Percentiles rank a stretch among this genome's conserved stretches.
These are phyloP conservation scores for Samsoniella hepiali DNA, from an alignment of 2,329 filamentous ascomycete species.

Conservation along the genomic window DNA sequence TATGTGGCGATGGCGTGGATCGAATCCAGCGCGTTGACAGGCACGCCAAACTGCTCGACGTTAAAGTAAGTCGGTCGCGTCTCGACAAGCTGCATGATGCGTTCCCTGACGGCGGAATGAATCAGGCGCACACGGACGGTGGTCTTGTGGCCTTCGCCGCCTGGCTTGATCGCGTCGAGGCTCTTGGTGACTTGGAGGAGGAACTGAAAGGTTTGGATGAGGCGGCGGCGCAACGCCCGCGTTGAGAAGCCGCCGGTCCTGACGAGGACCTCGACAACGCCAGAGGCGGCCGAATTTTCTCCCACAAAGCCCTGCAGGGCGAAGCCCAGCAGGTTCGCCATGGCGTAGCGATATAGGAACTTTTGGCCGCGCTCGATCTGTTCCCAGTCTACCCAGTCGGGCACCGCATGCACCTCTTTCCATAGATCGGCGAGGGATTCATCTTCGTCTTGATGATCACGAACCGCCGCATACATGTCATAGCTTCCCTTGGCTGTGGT, in stretches of 20 bases:
- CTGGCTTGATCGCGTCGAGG: constrained; percentile 56
- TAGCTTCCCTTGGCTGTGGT: background rate
- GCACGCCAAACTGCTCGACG: constrained; percentile 54
- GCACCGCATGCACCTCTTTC: constrained; percentile 56
- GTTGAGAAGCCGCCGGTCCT: constrained; percentile 65
- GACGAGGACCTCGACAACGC: constrained; percentile 62
- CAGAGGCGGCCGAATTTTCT: constrained; percentile 45
- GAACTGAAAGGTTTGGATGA: constrained; percentile 46
- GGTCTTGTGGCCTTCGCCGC: constrained; percentile 58
- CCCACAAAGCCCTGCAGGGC: constrained; percentile 37
- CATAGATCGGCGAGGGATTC: constrained; percentile 48
- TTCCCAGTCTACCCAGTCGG: constrained; percentile 65
- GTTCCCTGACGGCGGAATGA: constrained; percentile 60
- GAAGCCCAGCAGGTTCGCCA: constrained; percentile 54
- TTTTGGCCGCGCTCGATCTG: constrained; percentile 63
- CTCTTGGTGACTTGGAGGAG: constrained; percentile 58
- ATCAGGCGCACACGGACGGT: constrained; percentile 63
- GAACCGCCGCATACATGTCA: constrained; percentile 1
- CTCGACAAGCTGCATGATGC: constrained; percentile 56
- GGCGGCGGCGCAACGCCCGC: constrained; percentile 54
- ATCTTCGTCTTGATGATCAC: constrained; percentile 47
- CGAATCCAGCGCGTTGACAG: constrained; percentile 63
- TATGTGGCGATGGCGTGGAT: constrained; percentile 63
- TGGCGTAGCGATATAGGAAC: constrained; percentile 62
- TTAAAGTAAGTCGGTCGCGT: constrained; percentile 58